Base-by-base conservation (phyloP, 192 early-diverging fungal species). In the Diversispora eburnea region DNA sequence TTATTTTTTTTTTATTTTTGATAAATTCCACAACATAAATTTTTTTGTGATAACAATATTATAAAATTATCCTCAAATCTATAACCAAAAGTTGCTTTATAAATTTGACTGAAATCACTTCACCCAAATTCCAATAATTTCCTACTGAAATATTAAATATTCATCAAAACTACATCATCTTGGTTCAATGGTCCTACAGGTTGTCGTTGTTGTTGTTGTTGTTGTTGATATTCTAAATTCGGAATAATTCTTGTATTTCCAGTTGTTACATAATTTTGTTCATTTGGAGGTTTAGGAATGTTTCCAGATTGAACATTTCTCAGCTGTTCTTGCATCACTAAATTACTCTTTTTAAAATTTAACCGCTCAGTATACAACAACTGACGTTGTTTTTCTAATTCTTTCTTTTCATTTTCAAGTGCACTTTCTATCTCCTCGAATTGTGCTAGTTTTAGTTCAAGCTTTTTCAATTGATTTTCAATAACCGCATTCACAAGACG, bases 391-490 rank as follows among this genome's bases (percentile, higher is more conserved):
- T 80, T 72, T 67, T 91, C 92, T 9, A 98, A 78, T 19, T 95
- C 91, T 67, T 85, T 83, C 76, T 91, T 82, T 81, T 99, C 97
- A n/a, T 84, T 83, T 65, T 97, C 97, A 12, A 99, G 77, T 3
- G 95, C 82, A 17, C 81, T 83, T 78, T 97, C 98, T 65, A 98
- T 75, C 76, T 97, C 92, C 55, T 96, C 89, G 77, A 99, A 95
- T 79, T 98, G 93, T 72, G 85, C 80, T 88, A 98, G 87, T 79
- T 99, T 99, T 25, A 94, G 84, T 70, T 95, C 91, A 64, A 98
- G 72, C 78, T 98, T 97, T 77, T 87, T 86, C 65, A 96, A 80
- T 78, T 99, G 95, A 64, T 90, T 82, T 67, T 97, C 91, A 3
- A 98, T 88, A 0, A 94, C 87, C 17, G 87, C 84, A 65, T 93